Conservation (phyloP, 164 flowering plant species). For the Magnolia changhungtana region DNA sequence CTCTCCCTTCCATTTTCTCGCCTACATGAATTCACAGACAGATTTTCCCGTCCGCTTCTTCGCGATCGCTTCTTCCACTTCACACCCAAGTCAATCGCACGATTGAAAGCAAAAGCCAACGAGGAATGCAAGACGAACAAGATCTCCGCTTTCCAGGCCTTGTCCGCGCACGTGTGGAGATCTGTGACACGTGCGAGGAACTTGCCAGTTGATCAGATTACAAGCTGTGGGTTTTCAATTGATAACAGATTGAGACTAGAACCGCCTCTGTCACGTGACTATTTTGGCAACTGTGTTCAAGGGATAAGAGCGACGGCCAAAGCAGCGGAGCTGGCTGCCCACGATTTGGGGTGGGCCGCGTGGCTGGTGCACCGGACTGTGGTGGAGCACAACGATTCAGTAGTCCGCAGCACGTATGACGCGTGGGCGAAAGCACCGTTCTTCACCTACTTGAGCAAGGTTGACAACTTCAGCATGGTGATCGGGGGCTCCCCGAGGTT, state of each 20-base stretch:
- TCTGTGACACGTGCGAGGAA: conserved; percentile 5
- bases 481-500: conserved; percentile 91
- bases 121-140: conserved; percentile 17
- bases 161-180: conserved; percentile 14
- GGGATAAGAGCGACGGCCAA: conserved; percentile 15
- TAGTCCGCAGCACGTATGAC: conserved; percentile 39
- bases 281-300: conserved; percentile 45
- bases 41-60: conserved; percentile 26
- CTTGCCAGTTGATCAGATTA: conserved; percentile 30
- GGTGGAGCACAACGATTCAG: conserved; percentile 39
- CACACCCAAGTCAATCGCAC: conserved; percentile 36
- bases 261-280: conserved; percentile 34
- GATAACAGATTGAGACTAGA: conserved; percentile 34
- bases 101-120: conserved; percentile 45
- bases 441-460: conserved; percentile 58
- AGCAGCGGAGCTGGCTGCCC: conserved; percentile 43
- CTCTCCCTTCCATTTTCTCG: conserved; percentile 36
- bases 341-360: conserved; percentile 67
- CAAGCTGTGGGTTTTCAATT: conserved; percentile 33
- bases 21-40: conserved; percentile 31
- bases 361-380: conserved; percentile 49
- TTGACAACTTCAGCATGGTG: conserved; percentile 53
- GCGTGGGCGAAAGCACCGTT: conserved; percentile 61
- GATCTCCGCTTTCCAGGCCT: conserved; percentile 55
- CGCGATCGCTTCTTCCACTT: conserved; percentile 49